Conservation (phyloP, 2,329 filamentous ascomycete species). For the Karstenula rhodostoma region DNA sequence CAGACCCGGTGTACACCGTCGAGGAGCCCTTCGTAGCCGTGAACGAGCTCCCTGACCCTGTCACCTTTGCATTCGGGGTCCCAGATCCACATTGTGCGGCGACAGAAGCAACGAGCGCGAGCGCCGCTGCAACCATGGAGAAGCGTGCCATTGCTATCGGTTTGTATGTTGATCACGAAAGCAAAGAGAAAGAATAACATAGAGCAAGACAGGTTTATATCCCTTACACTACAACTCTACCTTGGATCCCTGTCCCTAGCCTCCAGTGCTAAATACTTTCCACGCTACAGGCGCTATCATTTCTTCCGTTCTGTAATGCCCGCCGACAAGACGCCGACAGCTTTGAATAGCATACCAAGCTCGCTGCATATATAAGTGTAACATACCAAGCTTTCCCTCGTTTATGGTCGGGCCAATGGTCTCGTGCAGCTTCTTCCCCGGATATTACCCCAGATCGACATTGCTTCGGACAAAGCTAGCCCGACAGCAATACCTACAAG, state of each 20-base stretch:
- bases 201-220: not conserved
- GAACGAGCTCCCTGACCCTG: slow-evolving; percentile 57
- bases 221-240: not conserved
- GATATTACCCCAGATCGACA: slow-evolving; percentile 6
- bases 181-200: not conserved
- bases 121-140: slow-evolving; percentile 49
- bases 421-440: not conserved
- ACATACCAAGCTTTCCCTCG: not conserved
- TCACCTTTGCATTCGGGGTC: slow-evolving; percentile 57
- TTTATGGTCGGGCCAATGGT: not conserved
- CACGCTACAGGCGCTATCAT: not conserved
- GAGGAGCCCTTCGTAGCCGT: slow-evolving; percentile 55
- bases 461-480: not conserved
- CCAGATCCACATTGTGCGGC: slow-evolving; percentile 60
- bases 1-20: slow-evolving; percentile 60
- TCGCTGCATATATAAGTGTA: not conserved
- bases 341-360: not conserved
- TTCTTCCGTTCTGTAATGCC: slow-evolving; percentile 3
- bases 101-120: slow-evolving; percentile 52
- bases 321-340: not conserved
- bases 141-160: slow-evolving; percentile 42
- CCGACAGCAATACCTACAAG: not conserved
- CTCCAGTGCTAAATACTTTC: not conserved
- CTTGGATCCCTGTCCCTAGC: not conserved
- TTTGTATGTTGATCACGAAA: not conserved